Evolutionary conservation across 208 protist species (phyloP), one percentile per base, ranked within the genome.

Genomic region (Crithidia thermophila): DNA sequence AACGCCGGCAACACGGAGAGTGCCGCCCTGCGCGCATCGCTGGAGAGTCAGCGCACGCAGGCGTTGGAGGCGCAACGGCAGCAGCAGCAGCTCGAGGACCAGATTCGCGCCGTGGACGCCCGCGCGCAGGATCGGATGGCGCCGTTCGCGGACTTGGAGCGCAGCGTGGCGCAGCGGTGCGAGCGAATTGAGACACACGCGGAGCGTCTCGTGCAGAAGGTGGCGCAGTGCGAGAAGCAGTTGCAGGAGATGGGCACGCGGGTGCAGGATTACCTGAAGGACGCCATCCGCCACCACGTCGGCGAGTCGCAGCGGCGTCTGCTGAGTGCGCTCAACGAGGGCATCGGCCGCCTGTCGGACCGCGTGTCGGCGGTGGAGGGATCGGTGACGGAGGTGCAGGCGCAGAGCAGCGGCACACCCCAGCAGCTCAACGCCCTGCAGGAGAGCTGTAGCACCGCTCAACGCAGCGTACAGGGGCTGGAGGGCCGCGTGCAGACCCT

Each of bases 41-140:
- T 72, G 21, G 68, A 80, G 42, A 52, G 76, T 28, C 79, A 83
- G 56, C 73, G 79, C 23, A 55, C 84, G 11, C 75, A 74, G 39
- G 43, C 59, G 4, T 20, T 80, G 16, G 79, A 82, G 28, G 42
- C 78, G 33, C 82, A 88, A 63, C 47, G 75, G 57, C 57, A 75
- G 68, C 79, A 87, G 61, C 56, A 67, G 33, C 65, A 68, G 47
- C 46, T 51, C 42, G 67, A 58, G 9, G 50, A 51, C n/a, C 63
- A 65, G 33, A 10, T 75, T 47, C 45, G 51, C 31, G 37, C 16
- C 40, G 3, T 67, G 31, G 58, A 43, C 30, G 20, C 36, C 16
- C 47, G 33, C 4, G 31, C 75, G 46, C 53, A 63, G 42, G 60
- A 68, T 60, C 63, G 49, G 43, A 23, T 76, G 43, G 34, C 30